Evolutionary conservation across 176 grass and related monocot genomes (phyloP).

Genomic region (Oryza punctata): DNA sequence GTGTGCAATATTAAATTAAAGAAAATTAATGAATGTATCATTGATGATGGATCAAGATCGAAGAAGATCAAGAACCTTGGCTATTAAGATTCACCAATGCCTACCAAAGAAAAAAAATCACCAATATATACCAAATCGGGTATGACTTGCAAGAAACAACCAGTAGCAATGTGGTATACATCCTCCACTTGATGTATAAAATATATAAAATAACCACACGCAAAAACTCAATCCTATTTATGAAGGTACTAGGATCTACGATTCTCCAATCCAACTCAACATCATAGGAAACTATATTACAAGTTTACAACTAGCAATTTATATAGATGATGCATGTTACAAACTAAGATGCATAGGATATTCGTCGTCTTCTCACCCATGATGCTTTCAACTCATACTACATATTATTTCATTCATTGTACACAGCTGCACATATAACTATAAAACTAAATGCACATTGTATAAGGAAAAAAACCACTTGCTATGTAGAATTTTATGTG

Average conservation of each 20-base stretch:
- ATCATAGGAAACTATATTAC: constrained; percentile 1
- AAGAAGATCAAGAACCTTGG: no score
- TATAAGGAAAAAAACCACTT: constrained; percentile 10
- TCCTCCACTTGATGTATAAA: neutral
- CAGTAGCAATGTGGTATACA: neutral
- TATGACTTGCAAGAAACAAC: neutral
- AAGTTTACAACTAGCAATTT: neutral
- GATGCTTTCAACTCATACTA: neutral
- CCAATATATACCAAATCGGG: no score
- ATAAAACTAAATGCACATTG: neutral
- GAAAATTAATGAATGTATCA: no score
- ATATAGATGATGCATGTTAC: neutral
- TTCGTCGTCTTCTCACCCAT: neutral
- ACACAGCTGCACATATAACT: neutral
- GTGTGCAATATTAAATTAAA: no score
- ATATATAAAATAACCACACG: neutral
- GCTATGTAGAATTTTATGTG: neutral
- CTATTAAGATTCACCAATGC: no score
- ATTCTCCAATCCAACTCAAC: neutral
- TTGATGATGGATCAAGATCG: no score
- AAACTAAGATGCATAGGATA: constrained; percentile 41
- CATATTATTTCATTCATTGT: neutral
- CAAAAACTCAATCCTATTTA: neutral
- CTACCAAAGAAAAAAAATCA: no score
- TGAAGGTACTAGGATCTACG: constrained; percentile 14